Conservation (phyloP, 495 filamentous ascomycete species). For the Talaromyces borbonicus region DNA sequence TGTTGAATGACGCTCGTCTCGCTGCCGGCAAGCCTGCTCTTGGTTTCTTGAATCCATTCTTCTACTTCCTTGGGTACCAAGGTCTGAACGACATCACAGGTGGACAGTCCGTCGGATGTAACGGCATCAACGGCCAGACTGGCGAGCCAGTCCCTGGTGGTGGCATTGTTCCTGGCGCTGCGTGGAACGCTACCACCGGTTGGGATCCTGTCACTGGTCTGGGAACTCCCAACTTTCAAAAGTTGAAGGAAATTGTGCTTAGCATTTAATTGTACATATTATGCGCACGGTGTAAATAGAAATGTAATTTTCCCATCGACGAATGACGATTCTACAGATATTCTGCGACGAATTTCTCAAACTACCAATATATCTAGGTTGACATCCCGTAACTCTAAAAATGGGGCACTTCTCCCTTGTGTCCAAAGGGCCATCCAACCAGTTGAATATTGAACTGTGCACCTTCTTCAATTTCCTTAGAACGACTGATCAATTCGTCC, state of each 20-base stretch:
- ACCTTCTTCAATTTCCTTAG: conserved; percentile 30
- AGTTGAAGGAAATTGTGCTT: conserved; percentile 23
- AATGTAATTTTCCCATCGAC: too few species aligned
- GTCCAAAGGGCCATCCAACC: conserved; percentile 5
- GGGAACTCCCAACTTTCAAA: conserved; percentile 42
- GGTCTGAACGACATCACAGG: conserved; percentile 55
- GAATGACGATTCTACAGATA: background rate
- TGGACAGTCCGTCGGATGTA: conserved; percentile 54
- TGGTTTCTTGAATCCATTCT: conserved; percentile 69
- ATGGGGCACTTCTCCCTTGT: too few species aligned
- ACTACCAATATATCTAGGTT: background rate
- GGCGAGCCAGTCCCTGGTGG: conserved; percentile 25
- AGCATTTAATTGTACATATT: conserved; percentile 13
- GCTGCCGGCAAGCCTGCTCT: conserved; percentile 43
- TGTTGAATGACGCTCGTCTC: conserved; percentile 60
- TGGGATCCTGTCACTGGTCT: conserved; percentile 56
- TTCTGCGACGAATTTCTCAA: background rate
- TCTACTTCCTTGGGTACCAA: conserved; percentile 45
- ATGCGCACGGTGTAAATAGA: background rate
- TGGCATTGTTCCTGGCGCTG: conserved; percentile 25
- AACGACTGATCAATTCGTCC: conserved; percentile 43
- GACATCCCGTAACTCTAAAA: too few species aligned
- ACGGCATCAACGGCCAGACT: conserved; percentile 32
- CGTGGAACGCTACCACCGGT: conserved; percentile 44
- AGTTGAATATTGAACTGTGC: conserved; percentile 1